Evolutionary conservation across 2,329 filamentous ascomycete genomes (phyloP), one percentile per base, ranked within the genome.

Genomic region (Didymellaceae sp.): DNA sequence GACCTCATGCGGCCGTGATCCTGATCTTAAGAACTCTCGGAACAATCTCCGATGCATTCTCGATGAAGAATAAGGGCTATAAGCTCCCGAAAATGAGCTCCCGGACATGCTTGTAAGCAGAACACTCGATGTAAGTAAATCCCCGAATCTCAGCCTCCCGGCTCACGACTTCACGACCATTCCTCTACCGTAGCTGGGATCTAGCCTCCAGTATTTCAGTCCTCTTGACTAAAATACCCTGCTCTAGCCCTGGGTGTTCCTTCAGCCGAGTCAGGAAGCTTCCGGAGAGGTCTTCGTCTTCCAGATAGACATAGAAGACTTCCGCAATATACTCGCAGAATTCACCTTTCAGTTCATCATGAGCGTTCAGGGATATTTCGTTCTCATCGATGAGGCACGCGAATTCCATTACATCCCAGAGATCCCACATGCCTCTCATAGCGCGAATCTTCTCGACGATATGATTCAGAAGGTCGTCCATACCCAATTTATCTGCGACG

Each of bases 381-480:
- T 18, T 45, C 5, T 37, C 13, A 14, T 64, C 71, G 2, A 69
- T 52, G 0, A 45, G 38, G 6, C 39, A 44, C 0, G 60, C 59
- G 20, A 71, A 57, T 0, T 28, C 25, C 26, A 70, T 39, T 0
- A 63, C 39, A 6, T 61, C 55, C 4, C 22, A 45, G 9, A 55
- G 26, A 2, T 51, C 51, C 14, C 52, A 52, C 9, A 45, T 48
- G 1, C 45, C 44, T 5, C 30, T 25, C 5, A 52, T 22, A 3
- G 6, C 16, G 3, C 53, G 30, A 3, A 71, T 24, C 28, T 71
- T 73, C 0, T 52, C 22, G 1, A 59, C 46, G 6, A 71, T 58
- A 16, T 61, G 55, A 0, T 68, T 62, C 2, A 70, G 46, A 3
- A 73, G 39, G 18, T 73, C 66, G 1, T 54, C 43, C 58, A 70